Conservation (phyloP, 208 protist genomes). For the Trypanosoma platydactyli region DNA sequence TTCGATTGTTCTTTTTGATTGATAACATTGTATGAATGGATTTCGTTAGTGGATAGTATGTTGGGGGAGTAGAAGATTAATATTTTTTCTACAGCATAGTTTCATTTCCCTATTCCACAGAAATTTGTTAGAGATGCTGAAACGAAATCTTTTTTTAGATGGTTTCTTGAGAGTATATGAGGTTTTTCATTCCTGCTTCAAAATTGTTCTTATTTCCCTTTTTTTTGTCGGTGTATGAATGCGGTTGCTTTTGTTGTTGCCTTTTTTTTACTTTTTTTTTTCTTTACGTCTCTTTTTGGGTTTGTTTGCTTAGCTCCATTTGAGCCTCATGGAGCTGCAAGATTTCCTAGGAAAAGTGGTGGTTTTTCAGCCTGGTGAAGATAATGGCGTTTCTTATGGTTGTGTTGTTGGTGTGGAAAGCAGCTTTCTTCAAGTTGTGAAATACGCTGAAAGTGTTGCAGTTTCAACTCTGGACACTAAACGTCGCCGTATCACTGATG, state of each 20-base stretch:
- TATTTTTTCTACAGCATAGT: too few relatives aligned
- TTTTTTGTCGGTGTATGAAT: neutral
- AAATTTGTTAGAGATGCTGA: too few relatives aligned
- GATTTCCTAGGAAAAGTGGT: constrained; percentile 17
- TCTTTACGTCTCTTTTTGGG: constrained; percentile 14
- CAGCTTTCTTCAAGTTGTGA: constrained; percentile 6
- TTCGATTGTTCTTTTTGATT: too few relatives aligned
- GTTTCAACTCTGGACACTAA: constrained; percentile 17
- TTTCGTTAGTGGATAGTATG: too few relatives aligned
- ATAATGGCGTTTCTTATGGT: constrained; percentile 14
- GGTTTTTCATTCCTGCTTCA: neutral
- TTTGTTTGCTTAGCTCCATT: constrained; percentile 1
- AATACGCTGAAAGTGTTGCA: constrained; percentile 13
- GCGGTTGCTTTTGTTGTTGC: constrained; percentile 13
- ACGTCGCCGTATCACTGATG: constrained; percentile 14
- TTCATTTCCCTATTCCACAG: too few relatives aligned
- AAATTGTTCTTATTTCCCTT: neutral
- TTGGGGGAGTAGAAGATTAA: too few relatives aligned
- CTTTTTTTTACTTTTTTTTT: constrained; percentile 17
- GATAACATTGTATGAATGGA: too few relatives aligned
- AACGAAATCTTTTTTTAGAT: neutral
- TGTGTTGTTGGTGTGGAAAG: constrained; percentile 14
- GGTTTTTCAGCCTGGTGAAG: constrained; percentile 4
- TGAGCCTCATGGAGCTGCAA: neutral
- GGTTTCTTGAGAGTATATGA: neutral